Conservation (phyloP, 78 protist species). For the Carpediemonas membranifera region DNA sequence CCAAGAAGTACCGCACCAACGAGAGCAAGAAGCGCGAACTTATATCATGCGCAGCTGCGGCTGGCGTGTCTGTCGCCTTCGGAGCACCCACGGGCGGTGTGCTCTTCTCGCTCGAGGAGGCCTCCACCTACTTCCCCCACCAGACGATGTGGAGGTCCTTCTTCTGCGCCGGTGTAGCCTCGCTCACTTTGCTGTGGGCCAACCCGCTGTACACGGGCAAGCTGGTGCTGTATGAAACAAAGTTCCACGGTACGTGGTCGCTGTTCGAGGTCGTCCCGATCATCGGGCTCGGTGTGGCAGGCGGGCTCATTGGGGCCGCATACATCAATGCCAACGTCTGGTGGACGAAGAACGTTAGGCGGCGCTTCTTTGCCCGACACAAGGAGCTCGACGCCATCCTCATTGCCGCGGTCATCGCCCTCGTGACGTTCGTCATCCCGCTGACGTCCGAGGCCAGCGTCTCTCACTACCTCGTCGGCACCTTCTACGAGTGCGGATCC, state of each 20-base stretch:
- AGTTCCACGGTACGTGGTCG: constrained; percentile 24
- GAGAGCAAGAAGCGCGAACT: constrained; percentile 27
- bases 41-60: constrained; percentile 40
- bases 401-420: no score
- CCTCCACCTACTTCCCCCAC: constrained; percentile 56
- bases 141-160: constrained; percentile 43
- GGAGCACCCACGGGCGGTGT: constrained; percentile 61
- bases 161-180: constrained; percentile 40
- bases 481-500: not conserved
- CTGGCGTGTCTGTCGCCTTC: constrained; percentile 49
- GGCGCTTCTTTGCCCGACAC: not conserved
- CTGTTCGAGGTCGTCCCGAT: constrained; percentile 33
- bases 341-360: not conserved
- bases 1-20: constrained; percentile 13
- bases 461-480: constrained; percentile 2
- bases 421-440: constrained; percentile 10
- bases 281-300: constrained; percentile 32
- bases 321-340: constrained; percentile 11
- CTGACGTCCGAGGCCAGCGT: no score
- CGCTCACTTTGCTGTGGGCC: constrained; percentile 33
- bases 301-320: constrained; percentile 23
- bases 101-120: constrained; percentile 54
- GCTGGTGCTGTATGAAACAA: constrained; percentile 15
- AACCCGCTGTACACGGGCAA: constrained; percentile 14
- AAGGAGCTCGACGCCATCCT: no score